Evolutionary conservation across 495 filamentous ascomycete genomes (phyloP).

Genomic region (Pyrenopolyporus hunteri): DNA sequence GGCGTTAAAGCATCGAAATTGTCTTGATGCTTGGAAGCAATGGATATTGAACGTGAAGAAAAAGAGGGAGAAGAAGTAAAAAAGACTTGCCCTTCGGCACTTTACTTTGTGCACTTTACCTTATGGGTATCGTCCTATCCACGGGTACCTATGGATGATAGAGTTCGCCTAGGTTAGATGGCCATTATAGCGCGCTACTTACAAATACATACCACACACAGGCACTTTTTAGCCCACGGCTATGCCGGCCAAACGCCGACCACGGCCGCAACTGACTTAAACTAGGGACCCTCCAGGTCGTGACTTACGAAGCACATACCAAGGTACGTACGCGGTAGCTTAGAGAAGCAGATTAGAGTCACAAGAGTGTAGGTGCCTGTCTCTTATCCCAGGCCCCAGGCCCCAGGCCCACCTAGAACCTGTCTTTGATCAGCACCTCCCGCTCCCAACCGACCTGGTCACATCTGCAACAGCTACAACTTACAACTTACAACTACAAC

Average conservation of each 20-base stretch:
- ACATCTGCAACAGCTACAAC: too few relatives aligned
- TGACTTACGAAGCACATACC: background rate
- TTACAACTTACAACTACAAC: conserved; percentile 6
- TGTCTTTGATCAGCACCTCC: conserved; percentile 10
- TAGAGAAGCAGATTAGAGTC: conserved; percentile 12
- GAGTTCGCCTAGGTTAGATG: too few relatives aligned
- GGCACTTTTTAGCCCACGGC: conserved; percentile 1
- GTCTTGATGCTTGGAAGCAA: too few relatives aligned
- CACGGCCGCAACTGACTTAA: conserved; percentile 20
- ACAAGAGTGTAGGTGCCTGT: background rate
- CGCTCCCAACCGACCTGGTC: conserved; percentile 2
- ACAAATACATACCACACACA: background rate
- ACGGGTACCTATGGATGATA: too few relatives aligned
- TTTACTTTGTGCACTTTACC: too few relatives aligned
- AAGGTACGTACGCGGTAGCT: conserved; percentile 1
- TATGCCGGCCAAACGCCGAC: conserved; percentile 27
- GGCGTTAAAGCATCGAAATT: too few relatives aligned
- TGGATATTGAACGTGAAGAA: too few relatives aligned
- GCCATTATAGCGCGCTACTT: too few relatives aligned
- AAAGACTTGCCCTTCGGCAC: too few relatives aligned
- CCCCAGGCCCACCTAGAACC: conserved; percentile 8
- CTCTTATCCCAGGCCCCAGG: background rate
- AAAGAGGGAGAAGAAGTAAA: too few relatives aligned
- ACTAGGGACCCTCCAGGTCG: conserved; percentile 11
- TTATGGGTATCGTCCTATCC: too few relatives aligned